phyloP scores from a whole-genome alignment of 257 asterid genomes.

The Solanum etuberosum region DNA sequence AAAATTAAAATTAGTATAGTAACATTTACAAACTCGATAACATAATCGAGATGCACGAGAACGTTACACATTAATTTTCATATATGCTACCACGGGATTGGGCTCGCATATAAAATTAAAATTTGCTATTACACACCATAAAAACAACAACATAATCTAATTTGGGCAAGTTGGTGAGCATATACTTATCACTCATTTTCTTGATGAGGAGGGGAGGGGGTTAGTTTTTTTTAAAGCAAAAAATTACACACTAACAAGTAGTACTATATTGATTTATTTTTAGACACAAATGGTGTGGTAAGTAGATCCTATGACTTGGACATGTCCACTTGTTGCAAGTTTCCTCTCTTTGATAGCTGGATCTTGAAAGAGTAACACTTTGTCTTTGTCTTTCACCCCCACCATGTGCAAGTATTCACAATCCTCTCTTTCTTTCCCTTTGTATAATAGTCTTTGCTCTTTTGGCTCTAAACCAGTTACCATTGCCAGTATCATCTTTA shows the following conservation, averaged over 20 bases:
- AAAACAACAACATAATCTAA: background rate
- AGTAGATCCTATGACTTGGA: conserved; percentile 23
- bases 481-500: conserved; percentile 47
- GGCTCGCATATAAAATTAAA: conserved; percentile 7
- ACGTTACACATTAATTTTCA: background rate
- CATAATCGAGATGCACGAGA: conserved; percentile 21
- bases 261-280: background rate
- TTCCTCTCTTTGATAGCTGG: conserved; percentile 59
- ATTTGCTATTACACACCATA: background rate
- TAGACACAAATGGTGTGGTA: conserved; percentile 50
- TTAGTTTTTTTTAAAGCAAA: background rate
- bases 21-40: background rate
- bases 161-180: conserved; percentile 15
- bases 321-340: background rate
- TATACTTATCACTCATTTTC: conserved; percentile 1
- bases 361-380: conserved; percentile 64
- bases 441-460: conserved; percentile 66
- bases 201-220: background rate
- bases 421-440: conserved; percentile 81
- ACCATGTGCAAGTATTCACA: conserved; percentile 70
- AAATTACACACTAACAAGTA: background rate
- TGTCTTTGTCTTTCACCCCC: conserved; percentile 70
- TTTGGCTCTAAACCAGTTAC: conserved; percentile 49
- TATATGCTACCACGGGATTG: background rate
- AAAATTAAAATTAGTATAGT: background rate